phyloP scores from a whole-genome alignment of 495 filamentous ascomycete genomes.

The Bombardia bombarda region DNA sequence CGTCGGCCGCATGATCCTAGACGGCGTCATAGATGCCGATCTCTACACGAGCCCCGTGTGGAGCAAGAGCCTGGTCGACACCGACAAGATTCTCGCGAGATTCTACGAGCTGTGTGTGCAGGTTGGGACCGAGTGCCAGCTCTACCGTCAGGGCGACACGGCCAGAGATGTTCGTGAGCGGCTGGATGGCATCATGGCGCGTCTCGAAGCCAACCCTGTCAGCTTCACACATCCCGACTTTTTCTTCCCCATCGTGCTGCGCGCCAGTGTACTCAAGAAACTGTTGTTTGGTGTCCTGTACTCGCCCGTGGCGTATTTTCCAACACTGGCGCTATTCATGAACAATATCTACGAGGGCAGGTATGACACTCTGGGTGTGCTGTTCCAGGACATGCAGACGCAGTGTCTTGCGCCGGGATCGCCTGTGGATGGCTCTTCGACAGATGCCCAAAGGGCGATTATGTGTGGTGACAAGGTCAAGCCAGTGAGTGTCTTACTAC shows the following conservation, averaged over 20 bases:
- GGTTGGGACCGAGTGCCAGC: slow-evolving; percentile 17
- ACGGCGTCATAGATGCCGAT: slow-evolving; percentile 35
- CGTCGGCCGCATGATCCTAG: slow-evolving; percentile 32
- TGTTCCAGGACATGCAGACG: slow-evolving; percentile 14
- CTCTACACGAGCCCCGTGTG: slow-evolving; percentile 26
- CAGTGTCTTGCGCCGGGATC: slow-evolving; percentile 22
- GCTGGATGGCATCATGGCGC: slow-evolving; percentile 30
- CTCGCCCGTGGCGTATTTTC: slow-evolving; percentile 24
- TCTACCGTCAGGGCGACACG: slow-evolving; percentile 26
- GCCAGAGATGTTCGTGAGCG: slow-evolving; percentile 36
- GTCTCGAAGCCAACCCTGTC: slow-evolving; percentile 37
- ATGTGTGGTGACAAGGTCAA: slow-evolving; percentile 40
- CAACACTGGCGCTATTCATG: slow-evolving; percentile 20
- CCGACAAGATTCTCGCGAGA: slow-evolving; percentile 29
- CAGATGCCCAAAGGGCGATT: slow-evolving; percentile 35
- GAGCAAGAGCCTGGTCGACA: slow-evolving; percentile 28
- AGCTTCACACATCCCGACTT: slow-evolving; percentile 29
- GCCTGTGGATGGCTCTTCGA: slow-evolving; percentile 37
- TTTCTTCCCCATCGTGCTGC: slow-evolving; percentile 28
- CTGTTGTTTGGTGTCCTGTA: slow-evolving; percentile 31
- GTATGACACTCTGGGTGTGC: slow-evolving; percentile 1
- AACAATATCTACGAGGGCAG: slow-evolving; percentile 13
- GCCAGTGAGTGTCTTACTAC: slow-evolving; percentile 26
- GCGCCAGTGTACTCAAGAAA: slow-evolving; percentile 20
- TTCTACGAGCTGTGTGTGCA: slow-evolving; percentile 35